A percentile compares a stretch with the other conserved stretches of the same genome.
Evolutionary conservation across 139 green algal genomes (phyloP).

Genomic region (Yamagishiella unicocca): DNA sequence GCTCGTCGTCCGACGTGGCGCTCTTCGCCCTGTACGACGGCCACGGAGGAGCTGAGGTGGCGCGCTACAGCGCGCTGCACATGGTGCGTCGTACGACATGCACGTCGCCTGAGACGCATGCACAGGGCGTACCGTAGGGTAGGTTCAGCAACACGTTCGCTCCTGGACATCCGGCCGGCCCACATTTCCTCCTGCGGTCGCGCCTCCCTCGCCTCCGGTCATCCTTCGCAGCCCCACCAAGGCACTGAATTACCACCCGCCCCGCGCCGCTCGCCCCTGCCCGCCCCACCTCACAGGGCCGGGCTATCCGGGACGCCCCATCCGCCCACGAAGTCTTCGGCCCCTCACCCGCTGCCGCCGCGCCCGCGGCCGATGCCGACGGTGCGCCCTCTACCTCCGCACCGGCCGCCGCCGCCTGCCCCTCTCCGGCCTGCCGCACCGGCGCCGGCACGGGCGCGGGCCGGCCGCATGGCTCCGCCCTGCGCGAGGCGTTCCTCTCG

Average conservation of each 20-base stretch:
- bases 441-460: too few species aligned
- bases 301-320: slow-evolving; percentile 8
- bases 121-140: too few species aligned
- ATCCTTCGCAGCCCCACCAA: too few species aligned
- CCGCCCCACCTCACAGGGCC: neutral
- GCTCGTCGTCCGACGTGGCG: neutral
- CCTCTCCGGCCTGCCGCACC: neutral
- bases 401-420: neutral
- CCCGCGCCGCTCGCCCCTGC: too few species aligned
- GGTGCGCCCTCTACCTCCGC: neutral
- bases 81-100: too few species aligned
- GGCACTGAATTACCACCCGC: too few species aligned
- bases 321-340: neutral
- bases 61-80: slow-evolving; percentile 27
- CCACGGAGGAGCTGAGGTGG: slow-evolving; percentile 41
- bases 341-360: neutral
- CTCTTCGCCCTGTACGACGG: slow-evolving; percentile 37
- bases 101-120: too few species aligned
- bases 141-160: too few species aligned
- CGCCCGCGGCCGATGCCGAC: neutral
- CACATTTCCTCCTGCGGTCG: too few species aligned
- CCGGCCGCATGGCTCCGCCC: too few species aligned
- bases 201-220: too few species aligned
- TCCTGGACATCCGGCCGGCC: too few species aligned
- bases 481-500: slow-evolving; percentile 25